phyloP scores from a whole-genome alignment of 768 basidiomycete genomes.

The Russula brevipes region DNA sequence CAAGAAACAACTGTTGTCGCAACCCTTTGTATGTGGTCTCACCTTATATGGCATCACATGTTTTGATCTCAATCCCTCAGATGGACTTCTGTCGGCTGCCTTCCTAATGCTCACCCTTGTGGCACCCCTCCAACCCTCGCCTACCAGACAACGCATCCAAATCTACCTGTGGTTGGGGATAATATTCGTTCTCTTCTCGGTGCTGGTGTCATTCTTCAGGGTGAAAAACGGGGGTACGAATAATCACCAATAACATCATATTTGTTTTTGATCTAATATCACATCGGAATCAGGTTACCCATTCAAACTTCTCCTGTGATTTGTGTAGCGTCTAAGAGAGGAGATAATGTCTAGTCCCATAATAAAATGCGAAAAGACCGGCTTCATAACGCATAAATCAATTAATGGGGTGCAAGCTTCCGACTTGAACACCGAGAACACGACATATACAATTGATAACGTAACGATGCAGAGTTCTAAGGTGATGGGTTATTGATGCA shows the following conservation, averaged over 20 bases:
- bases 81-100: slow-evolving; percentile 73
- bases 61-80: slow-evolving; percentile 39
- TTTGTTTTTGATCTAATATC: slow-evolving; percentile 6
- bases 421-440: neutral
- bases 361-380: slow-evolving; percentile 2
- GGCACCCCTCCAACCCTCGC: slow-evolving; percentile 70
- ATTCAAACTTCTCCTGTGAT: slow-evolving; percentile 68
- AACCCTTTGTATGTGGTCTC: slow-evolving; percentile 65
- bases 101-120: slow-evolving; percentile 79
- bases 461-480: slow-evolving; percentile 4
- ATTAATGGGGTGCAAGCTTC: neutral
- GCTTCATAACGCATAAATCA: slow-evolving; percentile 17
- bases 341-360: slow-evolving; percentile 25
- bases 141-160: slow-evolving; percentile 73
- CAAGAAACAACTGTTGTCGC: slow-evolving; percentile 89
- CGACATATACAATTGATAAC: slow-evolving; percentile 8
- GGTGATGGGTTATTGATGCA: neutral
- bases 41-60: neutral
- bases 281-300: slow-evolving; percentile 55
- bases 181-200: slow-evolving; percentile 77
- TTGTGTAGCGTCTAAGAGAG: slow-evolving; percentile 20
- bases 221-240: slow-evolving; percentile 78
- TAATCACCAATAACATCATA: neutral
- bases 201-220: slow-evolving; percentile 81
- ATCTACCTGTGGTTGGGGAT: slow-evolving; percentile 86